Conservation (phyloP, 2,329 filamentous ascomycete genomes). For the Harringtonia aguacate region DNA sequence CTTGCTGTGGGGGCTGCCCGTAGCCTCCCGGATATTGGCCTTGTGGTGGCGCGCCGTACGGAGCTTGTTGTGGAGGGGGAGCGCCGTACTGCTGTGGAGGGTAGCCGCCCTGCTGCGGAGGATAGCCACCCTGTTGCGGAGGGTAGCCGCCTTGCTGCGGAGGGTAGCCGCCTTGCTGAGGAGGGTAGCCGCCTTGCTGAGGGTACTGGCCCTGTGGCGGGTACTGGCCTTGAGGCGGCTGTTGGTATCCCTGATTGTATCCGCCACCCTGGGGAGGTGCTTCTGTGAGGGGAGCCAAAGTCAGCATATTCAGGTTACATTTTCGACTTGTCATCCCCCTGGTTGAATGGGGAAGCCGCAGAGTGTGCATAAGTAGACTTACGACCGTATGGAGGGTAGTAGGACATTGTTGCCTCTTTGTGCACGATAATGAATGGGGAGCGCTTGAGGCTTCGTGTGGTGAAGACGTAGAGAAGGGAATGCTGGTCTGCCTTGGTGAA, state of each 20-base stretch:
- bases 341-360: not conserved
- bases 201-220: conserved; percentile 12
- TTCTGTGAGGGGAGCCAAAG: not conserved
- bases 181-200: conserved; percentile 7
- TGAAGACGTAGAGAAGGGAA: too few relatives aligned
- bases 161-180: conserved; percentile 7
- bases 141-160: conserved; percentile 13
- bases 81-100: conserved; percentile 17
- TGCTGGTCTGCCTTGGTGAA: too few relatives aligned
- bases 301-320: not conserved
- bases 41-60: conserved; percentile 12
- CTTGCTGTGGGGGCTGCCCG: conserved; percentile 12
- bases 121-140: conserved; percentile 20
- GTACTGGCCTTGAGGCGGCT: conserved; percentile 16
- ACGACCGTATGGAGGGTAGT: conserved; percentile 26
- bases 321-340: too few relatives aligned
- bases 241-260: conserved; percentile 16
- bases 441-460: too few relatives aligned
- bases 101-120: too few relatives aligned
- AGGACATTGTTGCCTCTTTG: conserved; percentile 18
- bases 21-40: conserved; percentile 11
- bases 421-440: not conserved
- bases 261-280: conserved; percentile 2
- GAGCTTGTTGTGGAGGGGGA: conserved; percentile 19
- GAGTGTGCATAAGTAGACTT: conserved; percentile 9